A percentile compares a stretch with the other conserved stretches of the same genome.
Evolutionary conservation across 2,329 filamentous ascomycete species (phyloP).

Genomic region (Sclerotinia trifoliorum): DNA sequence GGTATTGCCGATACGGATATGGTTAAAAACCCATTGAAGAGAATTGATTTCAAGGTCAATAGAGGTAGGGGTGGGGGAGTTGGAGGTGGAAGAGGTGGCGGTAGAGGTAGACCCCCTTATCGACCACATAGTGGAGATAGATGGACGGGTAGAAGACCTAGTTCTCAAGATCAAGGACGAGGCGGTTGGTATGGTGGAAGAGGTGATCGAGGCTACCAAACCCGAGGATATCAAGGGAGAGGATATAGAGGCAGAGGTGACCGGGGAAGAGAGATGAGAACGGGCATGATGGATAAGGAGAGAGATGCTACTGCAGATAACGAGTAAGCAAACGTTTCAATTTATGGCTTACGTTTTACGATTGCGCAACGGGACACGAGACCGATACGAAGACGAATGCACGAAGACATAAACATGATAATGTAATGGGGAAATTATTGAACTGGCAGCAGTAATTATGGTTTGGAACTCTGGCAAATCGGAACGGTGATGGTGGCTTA

Average conservation of each 20-base stretch:
- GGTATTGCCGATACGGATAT: conserved; percentile 59
- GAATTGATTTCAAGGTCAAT: conserved; percentile 61
- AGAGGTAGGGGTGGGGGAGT: conserved; percentile 26
- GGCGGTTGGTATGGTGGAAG: conserved; percentile 20
- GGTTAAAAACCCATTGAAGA: conserved; percentile 65
- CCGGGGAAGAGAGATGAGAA: conserved; percentile 19
- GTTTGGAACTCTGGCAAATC: conserved; percentile 1
- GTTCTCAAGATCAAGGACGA: conserved; percentile 14
- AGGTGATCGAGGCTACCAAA: conserved; percentile 4
- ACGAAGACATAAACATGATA: conserved; percentile 12
- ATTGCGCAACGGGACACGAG: conserved; percentile 1
- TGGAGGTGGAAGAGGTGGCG: conserved; percentile 18
- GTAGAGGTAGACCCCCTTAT: conserved; percentile 19
- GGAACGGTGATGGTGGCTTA: not conserved
- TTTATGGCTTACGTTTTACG: not conserved
- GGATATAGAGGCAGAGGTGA: conserved; percentile 25
- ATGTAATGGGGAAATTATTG: not conserved
- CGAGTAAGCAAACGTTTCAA: not conserved
- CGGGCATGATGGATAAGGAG: conserved; percentile 23
- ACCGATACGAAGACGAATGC: not conserved
- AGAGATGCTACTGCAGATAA: conserved; percentile 3
- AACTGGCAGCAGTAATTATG: conserved; percentile 1
- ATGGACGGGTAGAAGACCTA: conserved; percentile 13
- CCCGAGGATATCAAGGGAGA: conserved; percentile 20
- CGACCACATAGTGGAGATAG: conserved; percentile 9